Percentiles rank a stretch among this genome's conserved stretches.
These are phyloP conservation scores for Neopestalotiopsis sp. DNA, from an alignment of 2,329 filamentous ascomycete genomes.

Conservation along the genomic window DNA sequence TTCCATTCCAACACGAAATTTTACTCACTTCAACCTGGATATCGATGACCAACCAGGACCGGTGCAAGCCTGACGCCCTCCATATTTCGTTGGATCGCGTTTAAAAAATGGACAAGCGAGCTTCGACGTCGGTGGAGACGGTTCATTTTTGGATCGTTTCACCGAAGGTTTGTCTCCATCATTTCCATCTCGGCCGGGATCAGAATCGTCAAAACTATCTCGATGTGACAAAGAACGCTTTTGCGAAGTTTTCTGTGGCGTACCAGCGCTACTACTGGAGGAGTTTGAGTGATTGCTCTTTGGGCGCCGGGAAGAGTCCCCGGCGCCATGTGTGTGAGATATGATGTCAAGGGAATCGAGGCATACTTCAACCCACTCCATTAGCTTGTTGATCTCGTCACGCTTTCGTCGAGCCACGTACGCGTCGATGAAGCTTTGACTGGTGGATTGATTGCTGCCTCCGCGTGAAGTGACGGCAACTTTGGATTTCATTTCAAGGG, in stretches of 20 bases:
- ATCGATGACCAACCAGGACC: slow-evolving; percentile 13
- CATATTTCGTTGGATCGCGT: slow-evolving; percentile 10
- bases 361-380: slow-evolving; percentile 16
- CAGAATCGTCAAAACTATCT: slow-evolving; percentile 14
- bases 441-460: slow-evolving; percentile 15
- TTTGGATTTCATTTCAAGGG: slow-evolving; percentile 19
- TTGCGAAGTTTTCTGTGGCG: not conserved
- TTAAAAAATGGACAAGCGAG: slow-evolving; percentile 20
- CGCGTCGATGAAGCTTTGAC: slow-evolving; percentile 18
- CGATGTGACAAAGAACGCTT: slow-evolving; percentile 9
- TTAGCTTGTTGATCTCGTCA: slow-evolving; percentile 18
- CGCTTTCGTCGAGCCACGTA: slow-evolving; percentile 16
- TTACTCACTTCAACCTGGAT: slow-evolving; percentile 7
- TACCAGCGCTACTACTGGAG: not conserved
- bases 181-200: slow-evolving; percentile 14
- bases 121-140: not conserved
- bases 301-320: not conserved
- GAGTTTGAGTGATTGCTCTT: slow-evolving; percentile 2
- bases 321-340: not conserved
- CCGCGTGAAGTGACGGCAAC: slow-evolving; percentile 16
- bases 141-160: slow-evolving; percentile 7
- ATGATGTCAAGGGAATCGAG: slow-evolving; percentile 9
- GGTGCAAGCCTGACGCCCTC: slow-evolving; percentile 15
- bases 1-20: no score
- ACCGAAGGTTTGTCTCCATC: not conserved